These are phyloP conservation scores for Psilocybe cyanescens DNA, from an alignment of 768 basidiomycete genomes.

Conservation along the genomic window DNA sequence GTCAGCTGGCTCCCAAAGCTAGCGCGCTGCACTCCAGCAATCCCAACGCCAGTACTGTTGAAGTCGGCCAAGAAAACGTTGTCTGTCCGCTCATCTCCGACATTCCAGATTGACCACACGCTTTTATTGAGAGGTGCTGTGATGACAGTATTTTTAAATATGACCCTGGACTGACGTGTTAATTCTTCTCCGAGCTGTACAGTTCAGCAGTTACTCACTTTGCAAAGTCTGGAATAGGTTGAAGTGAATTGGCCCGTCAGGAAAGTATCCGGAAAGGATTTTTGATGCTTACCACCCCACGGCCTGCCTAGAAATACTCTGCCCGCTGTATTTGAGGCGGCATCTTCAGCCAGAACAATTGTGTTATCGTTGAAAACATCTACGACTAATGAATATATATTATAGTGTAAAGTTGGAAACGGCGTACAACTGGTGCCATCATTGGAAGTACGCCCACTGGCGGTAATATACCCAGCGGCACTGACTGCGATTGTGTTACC, in stretches of 20 bases:
- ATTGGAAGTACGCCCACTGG: constrained; percentile 48
- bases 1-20: constrained; percentile 44
- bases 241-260: no score
- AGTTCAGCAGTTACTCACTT: constrained; percentile 32
- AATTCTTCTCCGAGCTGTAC: neutral
- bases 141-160: constrained; percentile 50
- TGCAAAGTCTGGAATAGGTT: constrained; percentile 36
- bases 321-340: constrained; percentile 35
- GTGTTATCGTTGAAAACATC: constrained; percentile 51
- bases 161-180: constrained; percentile 36
- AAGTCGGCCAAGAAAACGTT: constrained; percentile 50
- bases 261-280: neutral
- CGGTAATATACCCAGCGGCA: constrained; percentile 49
- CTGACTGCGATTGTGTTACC: constrained; percentile 51
- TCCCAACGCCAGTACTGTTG: constrained; percentile 46
- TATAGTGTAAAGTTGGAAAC: neutral
- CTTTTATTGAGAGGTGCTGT: constrained; percentile 41
- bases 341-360: constrained; percentile 39
- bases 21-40: constrained; percentile 35
- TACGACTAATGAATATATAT: neutral
- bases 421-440: constrained; percentile 49
- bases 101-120: constrained; percentile 52
- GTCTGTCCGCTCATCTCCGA: constrained; percentile 38
- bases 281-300: constrained; percentile 30
- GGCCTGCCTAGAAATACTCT: constrained; percentile 50